Base-by-base conservation (phyloP, 768 basidiomycete species). In the Clavaria fumosa region DNA sequence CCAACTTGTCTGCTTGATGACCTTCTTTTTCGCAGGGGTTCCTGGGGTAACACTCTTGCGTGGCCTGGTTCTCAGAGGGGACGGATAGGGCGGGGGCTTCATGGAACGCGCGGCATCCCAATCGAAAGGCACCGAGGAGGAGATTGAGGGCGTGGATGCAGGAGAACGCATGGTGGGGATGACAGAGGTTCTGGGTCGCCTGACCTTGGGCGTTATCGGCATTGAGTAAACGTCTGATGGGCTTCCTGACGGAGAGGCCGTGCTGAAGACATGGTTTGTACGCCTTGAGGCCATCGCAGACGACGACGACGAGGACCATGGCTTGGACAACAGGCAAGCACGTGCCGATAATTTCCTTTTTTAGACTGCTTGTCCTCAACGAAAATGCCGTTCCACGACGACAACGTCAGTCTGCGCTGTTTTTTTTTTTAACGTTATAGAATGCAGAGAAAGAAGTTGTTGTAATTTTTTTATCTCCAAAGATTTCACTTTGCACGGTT, bases 61-160 rank as follows among this genome's bases (percentile, higher is more conserved):
- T 48, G 60, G 56, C 44, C 64, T 71, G 35, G 51, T 62, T 35
- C 58, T 57, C 5, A 64, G 51, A 2, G 80, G 80, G 0, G 75
- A 74, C 2, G 62, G 63, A 63, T 79, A 88, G 3, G 84, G 84
- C 3, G 84, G 71, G 3, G 80, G 75, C 43, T 64, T 66, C 35
- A 69, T 63, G 1, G 71, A 65, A n/a, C 78, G 65, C 9, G 75
- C 85, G 0, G 85, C 84, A 21, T 81, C 78, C 85, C 85, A 88
- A 59, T 89, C 84, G 48, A 89, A 89, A 1, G 84, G 79, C 6
- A 67, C 55, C 5, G 78, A 77, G 1, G 79, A 76, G 4, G 83
- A 82, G 33, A 80, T 63, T 3, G 84, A 86, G 3, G 80, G 75
- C 0, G 78, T 75, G 2, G 68, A 57, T 23, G 70, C 72, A 3